Evolutionary conservation across 176 grass and related monocot genomes (phyloP).

Genomic region (sorghum (Sorghum bicolor)): Sorghum_bicolor_NCBIv3 NC_012870.2:15483001-15483500

Average conservation of each 20-base stretch:
- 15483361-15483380: slow-evolving; percentile 26
- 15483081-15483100: neutral
- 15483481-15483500: slow-evolving; percentile 32
- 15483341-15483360: slow-evolving; percentile 13
- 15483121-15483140: slow-evolving; percentile 33
- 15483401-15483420: slow-evolving; percentile 27
- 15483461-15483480: slow-evolving; percentile 45
- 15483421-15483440: slow-evolving; percentile 29
- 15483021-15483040: slow-evolving; percentile 11
- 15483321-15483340: slow-evolving; percentile 26
- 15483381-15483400: slow-evolving; percentile 40
- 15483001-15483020: slow-evolving; percentile 17
- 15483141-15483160: neutral
- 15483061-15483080: slow-evolving; percentile 27
- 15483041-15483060: slow-evolving; percentile 14
- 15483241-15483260: slow-evolving; percentile 38
- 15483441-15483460: slow-evolving; percentile 29
- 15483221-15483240: slow-evolving; percentile 28
- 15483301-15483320: slow-evolving; percentile 28
- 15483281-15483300: slow-evolving; percentile 26
- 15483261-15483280: slow-evolving; percentile 21
- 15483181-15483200: slow-evolving; percentile 20
- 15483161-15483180: slow-evolving; percentile 25
- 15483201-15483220: slow-evolving; percentile 33
- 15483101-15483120: slow-evolving; percentile 26